Percentiles rank a stretch among this genome's conserved stretches.
These are phyloP conservation scores for Rosa hybrid DNA, from an alignment of 331 rosid species.

Conservation along the genomic window DNA sequence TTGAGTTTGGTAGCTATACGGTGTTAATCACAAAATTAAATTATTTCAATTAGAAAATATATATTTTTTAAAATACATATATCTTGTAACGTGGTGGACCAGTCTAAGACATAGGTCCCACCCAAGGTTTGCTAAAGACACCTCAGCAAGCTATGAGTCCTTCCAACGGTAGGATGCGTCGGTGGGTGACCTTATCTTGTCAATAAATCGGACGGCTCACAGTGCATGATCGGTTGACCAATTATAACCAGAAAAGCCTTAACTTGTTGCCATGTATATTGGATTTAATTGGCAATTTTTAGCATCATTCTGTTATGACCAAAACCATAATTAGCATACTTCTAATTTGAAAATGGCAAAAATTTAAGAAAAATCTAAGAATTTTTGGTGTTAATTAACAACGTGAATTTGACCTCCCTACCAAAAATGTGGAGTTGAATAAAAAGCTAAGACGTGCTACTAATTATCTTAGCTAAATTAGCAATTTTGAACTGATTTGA, in stretches of 20 bases:
- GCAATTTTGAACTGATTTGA: no score
- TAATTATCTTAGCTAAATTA: no score
- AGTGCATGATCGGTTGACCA: background rate
- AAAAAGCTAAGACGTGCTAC: background rate
- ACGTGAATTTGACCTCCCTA: background rate
- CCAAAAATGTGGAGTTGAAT: background rate
- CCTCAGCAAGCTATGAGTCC: background rate
- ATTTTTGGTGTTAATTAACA: background rate
- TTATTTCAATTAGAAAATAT: background rate
- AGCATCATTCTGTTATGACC: background rate
- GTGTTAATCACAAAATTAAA: constrained; percentile 19
- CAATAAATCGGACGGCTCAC: constrained; percentile 17
- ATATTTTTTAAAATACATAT: background rate
- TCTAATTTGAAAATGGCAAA: background rate
- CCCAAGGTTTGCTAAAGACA: background rate
- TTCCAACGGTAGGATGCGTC: constrained; percentile 17
- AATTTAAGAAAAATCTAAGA: background rate
- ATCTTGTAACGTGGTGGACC: constrained; percentile 6
- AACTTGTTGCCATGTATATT: background rate
- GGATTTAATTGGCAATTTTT: background rate
- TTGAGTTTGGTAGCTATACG: constrained; percentile 18
- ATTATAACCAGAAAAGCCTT: background rate
- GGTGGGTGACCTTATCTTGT: constrained; percentile 22
- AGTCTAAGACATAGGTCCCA: background rate
- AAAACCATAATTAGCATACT: background rate